Conservation (phyloP, 352 stramenopile species). For the Globisporangium lucens region DNA sequence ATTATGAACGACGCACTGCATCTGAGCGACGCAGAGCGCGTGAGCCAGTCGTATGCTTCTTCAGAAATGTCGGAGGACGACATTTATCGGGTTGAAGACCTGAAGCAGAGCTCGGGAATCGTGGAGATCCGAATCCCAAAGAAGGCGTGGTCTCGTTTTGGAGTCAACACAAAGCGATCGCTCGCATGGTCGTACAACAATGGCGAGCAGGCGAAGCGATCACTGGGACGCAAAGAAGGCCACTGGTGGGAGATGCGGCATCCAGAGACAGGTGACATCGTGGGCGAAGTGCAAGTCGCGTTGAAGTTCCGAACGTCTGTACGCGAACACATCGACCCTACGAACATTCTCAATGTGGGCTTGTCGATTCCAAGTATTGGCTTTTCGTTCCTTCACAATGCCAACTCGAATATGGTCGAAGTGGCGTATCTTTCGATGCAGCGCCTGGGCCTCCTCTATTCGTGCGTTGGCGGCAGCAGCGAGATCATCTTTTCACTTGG, state of each 20-base stretch:
- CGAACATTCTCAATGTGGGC: conserved; percentile 71
- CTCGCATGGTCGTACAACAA: conserved; percentile 81
- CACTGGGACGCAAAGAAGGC: conserved; percentile 64
- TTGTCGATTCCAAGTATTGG: conserved; percentile 79
- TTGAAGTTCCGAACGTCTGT: conserved; percentile 78
- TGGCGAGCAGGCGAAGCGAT: conserved; percentile 63
- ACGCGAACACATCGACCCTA: conserved; percentile 45
- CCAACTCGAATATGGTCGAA: conserved; percentile 79
- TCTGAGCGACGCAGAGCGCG: conserved; percentile 59
- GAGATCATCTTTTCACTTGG: conserved; percentile 80
- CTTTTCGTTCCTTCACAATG: conserved; percentile 82
- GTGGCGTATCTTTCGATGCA: conserved; percentile 87
- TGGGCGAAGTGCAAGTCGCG: conserved; percentile 79
- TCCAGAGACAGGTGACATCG: conserved; percentile 62
- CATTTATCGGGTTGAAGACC: conserved; percentile 25
- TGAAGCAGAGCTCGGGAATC: conserved; percentile 39
- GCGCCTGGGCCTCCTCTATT: conserved; percentile 74
- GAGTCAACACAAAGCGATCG: conserved; percentile 57
- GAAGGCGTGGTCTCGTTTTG: conserved; percentile 77
- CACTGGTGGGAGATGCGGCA: conserved; percentile 86
- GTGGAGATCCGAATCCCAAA: conserved; percentile 83
- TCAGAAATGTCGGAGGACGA: conserved; percentile 55
- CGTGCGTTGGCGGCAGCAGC: conserved; percentile 69
- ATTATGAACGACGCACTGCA: conserved; percentile 38
- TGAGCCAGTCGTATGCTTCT: conserved; percentile 68